phyloP scores from a whole-genome alignment of 495 filamentous ascomycete genomes.

The Parathielavia hyrcaniae region DNA sequence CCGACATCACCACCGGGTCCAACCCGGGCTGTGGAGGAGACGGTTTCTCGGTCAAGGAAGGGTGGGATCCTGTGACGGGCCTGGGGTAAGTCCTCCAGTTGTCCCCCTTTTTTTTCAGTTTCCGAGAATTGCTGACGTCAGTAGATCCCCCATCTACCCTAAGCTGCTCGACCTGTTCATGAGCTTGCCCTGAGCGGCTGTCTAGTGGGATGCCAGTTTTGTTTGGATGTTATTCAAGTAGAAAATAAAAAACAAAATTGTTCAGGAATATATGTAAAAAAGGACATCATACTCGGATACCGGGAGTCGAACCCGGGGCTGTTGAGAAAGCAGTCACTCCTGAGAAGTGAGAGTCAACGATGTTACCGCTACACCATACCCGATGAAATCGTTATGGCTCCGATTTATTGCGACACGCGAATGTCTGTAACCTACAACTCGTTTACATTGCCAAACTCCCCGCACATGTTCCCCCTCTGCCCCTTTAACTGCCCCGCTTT shows the following conservation, averaged over 20 bases:
- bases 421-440: too few relatives aligned
- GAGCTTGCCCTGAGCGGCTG: conserved; percentile 11
- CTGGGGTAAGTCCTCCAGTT: conserved; percentile 43
- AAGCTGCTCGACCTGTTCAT: conserved; percentile 20
- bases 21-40: conserved; percentile 56
- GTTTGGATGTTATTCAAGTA: background rate
- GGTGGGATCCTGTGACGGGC: conserved; percentile 62
- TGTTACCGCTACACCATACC: conserved; percentile 16
- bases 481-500: too few relatives aligned
- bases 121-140: background rate
- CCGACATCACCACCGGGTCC: conserved; percentile 55
- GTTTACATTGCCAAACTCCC: too few relatives aligned
- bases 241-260: background rate
- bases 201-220: background rate
- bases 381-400: conserved; percentile 10
- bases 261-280: background rate
- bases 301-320: conserved; percentile 21
- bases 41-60: conserved; percentile 48
- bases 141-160: conserved; percentile 21
- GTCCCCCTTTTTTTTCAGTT: background rate
- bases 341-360: conserved; percentile 34
- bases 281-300: conserved; percentile 15
- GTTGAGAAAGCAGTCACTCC: conserved; percentile 34
- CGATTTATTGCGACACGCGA: conserved; percentile 8
- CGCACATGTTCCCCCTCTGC: too few relatives aligned